Base-by-base conservation (phyloP, 2,329 filamentous ascomycete genomes). In the Alternaria sp. region DNA sequence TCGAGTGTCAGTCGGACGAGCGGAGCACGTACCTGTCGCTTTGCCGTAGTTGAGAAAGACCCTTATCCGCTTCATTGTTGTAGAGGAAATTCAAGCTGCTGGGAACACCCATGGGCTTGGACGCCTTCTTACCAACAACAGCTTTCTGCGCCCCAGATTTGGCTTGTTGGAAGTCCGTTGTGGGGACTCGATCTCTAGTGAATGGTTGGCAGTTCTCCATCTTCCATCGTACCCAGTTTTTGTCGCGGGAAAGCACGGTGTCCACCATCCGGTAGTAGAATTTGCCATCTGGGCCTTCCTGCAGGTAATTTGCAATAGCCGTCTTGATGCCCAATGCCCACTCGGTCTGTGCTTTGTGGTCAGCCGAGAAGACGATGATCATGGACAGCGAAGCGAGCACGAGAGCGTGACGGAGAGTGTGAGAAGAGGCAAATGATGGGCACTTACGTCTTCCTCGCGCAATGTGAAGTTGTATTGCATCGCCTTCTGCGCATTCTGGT, bases 221-320 rank as follows among this genome's bases (percentile, higher is more conserved):
- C 82, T 99, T 99, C 96, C 96, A 99, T 66, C 94, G 91, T 47
- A 96, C 94, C 96, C 96, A 99, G 77, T 98, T 97, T 84, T 97
- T 98, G 80, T 99, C 96, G 67, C 96, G 88, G 23, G 93, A 93
- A 28, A 99, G 87, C 30, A 99, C 95, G 12, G 94, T 98, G 78
- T 98, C 95, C 30, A 99, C 94, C 88, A 98, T 97, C 43, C 96
- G 91, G 81, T 94, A 92, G 80, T 98, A 99, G 80, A 97, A 97
- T 67, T 93, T 92, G 28, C 96, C 96, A 74, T 97, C 94, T 45
- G 86, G 82, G 20, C 92, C 92, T 71, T 90, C 87, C 75, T 92
- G 91, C 60, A 99, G 87, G 79, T 97, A 97, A 62, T 89, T 88
- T 63, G 92, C 91, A 73, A 98, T 97, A 7, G 86, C 85, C 41